A percentile compares a stretch with the other conserved stretches of the same genome.
phyloP scores from a whole-genome alignment of 2,329 filamentous ascomycete genomes.

The Ampelomyces quisqualis region DNA sequence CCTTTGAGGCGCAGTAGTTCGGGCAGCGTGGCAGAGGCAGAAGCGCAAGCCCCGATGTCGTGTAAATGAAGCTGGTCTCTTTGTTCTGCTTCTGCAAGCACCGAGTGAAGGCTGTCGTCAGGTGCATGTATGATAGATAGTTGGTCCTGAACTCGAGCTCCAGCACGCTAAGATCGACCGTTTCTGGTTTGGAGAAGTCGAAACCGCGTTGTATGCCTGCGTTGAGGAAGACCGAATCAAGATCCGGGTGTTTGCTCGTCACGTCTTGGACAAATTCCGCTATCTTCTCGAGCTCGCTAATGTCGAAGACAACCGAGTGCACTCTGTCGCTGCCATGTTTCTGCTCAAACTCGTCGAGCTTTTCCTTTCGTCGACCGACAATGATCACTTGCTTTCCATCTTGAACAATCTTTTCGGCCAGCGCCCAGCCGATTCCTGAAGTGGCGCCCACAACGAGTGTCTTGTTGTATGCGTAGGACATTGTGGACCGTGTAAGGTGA shows the following conservation, averaged over 20 bases:
- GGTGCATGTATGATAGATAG: slow-evolving; percentile 52
- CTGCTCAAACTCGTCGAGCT: slow-evolving; percentile 51
- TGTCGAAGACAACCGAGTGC: slow-evolving; percentile 51
- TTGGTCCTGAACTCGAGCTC: slow-evolving; percentile 54
- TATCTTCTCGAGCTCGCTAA: slow-evolving; percentile 53
- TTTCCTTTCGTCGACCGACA: slow-evolving; percentile 54
- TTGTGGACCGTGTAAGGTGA: slow-evolving; percentile 18
- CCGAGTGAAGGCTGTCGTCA: slow-evolving; percentile 54
- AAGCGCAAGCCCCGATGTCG: slow-evolving; percentile 54
- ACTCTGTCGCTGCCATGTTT: slow-evolving; percentile 51
- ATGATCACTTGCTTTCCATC: slow-evolving; percentile 52
- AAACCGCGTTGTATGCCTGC: slow-evolving; percentile 55
- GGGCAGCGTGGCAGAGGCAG: slow-evolving; percentile 51
- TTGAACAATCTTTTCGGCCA: slow-evolving; percentile 52
- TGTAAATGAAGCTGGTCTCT: slow-evolving; percentile 49
- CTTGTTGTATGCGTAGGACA: slow-evolving; percentile 55
- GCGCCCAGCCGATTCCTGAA: slow-evolving; percentile 53
- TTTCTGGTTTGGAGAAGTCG: slow-evolving; percentile 52
- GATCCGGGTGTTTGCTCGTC: slow-evolving; percentile 50
- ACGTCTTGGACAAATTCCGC: slow-evolving; percentile 48
- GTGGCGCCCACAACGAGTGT: slow-evolving; percentile 58
- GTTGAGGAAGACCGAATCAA: slow-evolving; percentile 57
- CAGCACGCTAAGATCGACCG: slow-evolving; percentile 48
- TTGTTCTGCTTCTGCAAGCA: slow-evolving; percentile 50
- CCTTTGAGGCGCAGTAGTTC: slow-evolving; percentile 59